Conservation (phyloP, 345 rosid species). For the Raphanus raphanistrum region DNA sequence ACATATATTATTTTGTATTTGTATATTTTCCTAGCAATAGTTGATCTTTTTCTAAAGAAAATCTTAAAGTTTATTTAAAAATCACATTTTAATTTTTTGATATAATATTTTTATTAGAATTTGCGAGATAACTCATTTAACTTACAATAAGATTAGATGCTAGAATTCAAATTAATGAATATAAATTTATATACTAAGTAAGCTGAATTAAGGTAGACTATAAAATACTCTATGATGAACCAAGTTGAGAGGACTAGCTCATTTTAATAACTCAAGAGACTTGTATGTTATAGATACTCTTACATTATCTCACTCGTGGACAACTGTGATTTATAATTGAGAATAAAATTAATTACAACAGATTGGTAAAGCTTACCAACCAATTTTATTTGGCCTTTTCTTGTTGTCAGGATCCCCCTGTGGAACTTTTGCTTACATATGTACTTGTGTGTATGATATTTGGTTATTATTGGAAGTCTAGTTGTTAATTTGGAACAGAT, state of each 20-base stretch:
- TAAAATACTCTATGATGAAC: neutral
- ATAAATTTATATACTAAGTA: neutral
- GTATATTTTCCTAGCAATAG: neutral
- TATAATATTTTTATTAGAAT: neutral
- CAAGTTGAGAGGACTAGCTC: neutral
- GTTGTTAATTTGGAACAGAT: slow-evolving; percentile 1
- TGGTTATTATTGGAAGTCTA: neutral
- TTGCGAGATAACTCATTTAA: neutral
- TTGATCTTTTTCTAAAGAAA: no score
- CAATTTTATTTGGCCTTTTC: slow-evolving; percentile 35
- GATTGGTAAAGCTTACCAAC: slow-evolving; percentile 37
- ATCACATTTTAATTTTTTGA: neutral
- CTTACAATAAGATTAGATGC: neutral
- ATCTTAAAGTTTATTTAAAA: no score
- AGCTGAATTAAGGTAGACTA: neutral
- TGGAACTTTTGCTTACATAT: slow-evolving; percentile 33
- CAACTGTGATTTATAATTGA: slow-evolving; percentile 25
- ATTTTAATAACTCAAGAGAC: neutral
- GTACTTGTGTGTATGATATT: slow-evolving; percentile 8
- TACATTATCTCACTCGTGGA: slow-evolving; percentile 33
- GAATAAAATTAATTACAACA: slow-evolving; percentile 2
- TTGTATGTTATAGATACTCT: slow-evolving; percentile 3
- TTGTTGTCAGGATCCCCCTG: slow-evolving; percentile 35
- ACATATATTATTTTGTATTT: neutral
- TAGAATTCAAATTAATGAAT: neutral